These are phyloP conservation scores for Cystobasidium tubakii DNA, from an alignment of 768 basidiomycete genomes.

Conservation along the genomic window DNA sequence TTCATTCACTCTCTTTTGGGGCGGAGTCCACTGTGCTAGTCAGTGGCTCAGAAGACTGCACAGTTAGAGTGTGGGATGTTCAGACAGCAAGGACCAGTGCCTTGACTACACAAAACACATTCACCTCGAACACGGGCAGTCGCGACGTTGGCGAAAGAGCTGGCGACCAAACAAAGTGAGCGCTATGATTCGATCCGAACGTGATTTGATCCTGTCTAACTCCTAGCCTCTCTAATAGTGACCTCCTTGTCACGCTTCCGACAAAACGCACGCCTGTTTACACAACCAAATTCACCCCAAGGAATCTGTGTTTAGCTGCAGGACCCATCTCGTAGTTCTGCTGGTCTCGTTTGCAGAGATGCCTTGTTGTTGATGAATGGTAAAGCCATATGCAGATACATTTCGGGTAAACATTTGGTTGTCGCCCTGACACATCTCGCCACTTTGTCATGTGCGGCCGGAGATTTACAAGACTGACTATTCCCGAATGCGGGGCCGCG, in stretches of 20 bases:
- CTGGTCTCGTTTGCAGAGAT: no score
- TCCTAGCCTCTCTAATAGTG: conserved; percentile 46
- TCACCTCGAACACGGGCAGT: conserved; percentile 57
- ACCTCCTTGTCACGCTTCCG: conserved; percentile 81
- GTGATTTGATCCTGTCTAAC: no score
- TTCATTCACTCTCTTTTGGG: conserved; percentile 85
- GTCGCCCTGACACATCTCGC: not conserved
- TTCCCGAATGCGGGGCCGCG: not conserved
- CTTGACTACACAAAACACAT: conserved; percentile 48
- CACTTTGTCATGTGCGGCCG: not conserved
- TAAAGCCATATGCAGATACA: no score
- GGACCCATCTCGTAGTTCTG: conserved; percentile 51
- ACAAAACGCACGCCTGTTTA: conserved; percentile 92
- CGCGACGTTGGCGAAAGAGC: not conserved
- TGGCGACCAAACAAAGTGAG: conserved; percentile 12
- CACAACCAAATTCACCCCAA: conserved; percentile 86
- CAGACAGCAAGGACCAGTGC: conserved; percentile 52
- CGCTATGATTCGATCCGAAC: not conserved
- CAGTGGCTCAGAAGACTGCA: conserved; percentile 88
- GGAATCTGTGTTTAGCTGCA: conserved; percentile 85
- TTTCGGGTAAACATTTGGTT: no score
- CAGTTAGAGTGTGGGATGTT: conserved; percentile 97
- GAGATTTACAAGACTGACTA: not conserved
- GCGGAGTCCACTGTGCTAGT: conserved; percentile 84
- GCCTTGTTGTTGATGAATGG: no score